Percentiles rank a stretch among this genome's conserved stretches.
Evolutionary conservation across 2,329 filamentous ascomycete species (phyloP).

Genomic region (Microsporum ferrugineum): DNA sequence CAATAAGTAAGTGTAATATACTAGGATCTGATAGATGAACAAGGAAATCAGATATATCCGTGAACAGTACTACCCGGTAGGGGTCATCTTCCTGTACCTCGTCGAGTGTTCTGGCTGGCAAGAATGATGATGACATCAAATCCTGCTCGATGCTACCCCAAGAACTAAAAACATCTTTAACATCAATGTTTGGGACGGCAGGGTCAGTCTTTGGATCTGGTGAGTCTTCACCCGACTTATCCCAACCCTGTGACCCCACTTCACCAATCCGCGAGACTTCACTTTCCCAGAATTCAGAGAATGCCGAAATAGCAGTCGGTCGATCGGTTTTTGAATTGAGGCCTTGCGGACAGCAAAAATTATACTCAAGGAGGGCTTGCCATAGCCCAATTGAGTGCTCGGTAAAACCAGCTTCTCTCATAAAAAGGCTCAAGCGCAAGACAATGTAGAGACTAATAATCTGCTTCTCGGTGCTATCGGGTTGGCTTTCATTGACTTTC

Average conservation of each 20-base stretch:
- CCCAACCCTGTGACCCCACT: slow-evolving; percentile 58
- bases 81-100: slow-evolving; percentile 67
- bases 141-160: slow-evolving; percentile 46
- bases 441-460: slow-evolving; percentile 56
- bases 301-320: slow-evolving; percentile 26
- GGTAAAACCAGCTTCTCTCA: slow-evolving; percentile 63
- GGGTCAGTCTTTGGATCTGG: slow-evolving; percentile 28
- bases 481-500: slow-evolving; percentile 23
- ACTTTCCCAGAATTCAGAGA: slow-evolving; percentile 76
- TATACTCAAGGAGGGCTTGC: slow-evolving; percentile 69
- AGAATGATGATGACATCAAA: slow-evolving; percentile 37
- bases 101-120: slow-evolving; percentile 65
- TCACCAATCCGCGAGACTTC: slow-evolving; percentile 74
- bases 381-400: slow-evolving; percentile 69
- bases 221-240: slow-evolving; percentile 14
- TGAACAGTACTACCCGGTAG: slow-evolving; percentile 67
- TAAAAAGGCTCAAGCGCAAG: slow-evolving; percentile 59
- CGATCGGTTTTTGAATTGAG: slow-evolving; percentile 15
- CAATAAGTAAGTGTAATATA: slow-evolving; percentile 44
- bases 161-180: slow-evolving; percentile 27
- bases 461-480: slow-evolving; percentile 16
- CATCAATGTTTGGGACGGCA: slow-evolving; percentile 16
- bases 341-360: slow-evolving; percentile 46
- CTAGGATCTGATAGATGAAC: slow-evolving; percentile 21
- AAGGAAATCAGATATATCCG: slow-evolving; percentile 59